Conservation (phyloP, 1,139 yeast species). For the Debaryomyces sp. region DNA sequence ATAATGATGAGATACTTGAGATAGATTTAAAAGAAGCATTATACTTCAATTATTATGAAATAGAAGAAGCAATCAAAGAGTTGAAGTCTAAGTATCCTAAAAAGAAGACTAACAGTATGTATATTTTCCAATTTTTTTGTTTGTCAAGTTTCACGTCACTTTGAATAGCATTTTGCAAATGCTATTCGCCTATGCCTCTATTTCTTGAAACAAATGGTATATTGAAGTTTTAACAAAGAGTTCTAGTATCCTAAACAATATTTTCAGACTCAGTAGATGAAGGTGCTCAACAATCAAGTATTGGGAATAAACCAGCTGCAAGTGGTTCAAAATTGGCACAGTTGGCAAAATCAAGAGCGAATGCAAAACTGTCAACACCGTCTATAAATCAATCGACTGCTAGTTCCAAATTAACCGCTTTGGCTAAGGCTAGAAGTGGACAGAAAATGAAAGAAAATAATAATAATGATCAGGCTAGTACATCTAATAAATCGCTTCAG, state of each 20-base stretch:
- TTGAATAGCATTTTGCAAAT: not conserved
- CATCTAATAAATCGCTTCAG: constrained; percentile 21
- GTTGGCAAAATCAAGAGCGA: constrained; percentile 22
- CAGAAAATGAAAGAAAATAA: not conserved
- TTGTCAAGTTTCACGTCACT: constrained; percentile 9
- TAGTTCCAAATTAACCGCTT: constrained; percentile 46
- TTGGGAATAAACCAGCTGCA: not conserved
- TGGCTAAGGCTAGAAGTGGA: constrained; percentile 46
- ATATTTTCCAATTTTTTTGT: constrained; percentile 15
- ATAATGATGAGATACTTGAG: constrained; percentile 52
- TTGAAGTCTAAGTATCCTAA: constrained; percentile 45
- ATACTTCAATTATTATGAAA: constrained; percentile 61
- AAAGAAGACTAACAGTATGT: constrained; percentile 49
- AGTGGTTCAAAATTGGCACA: constrained; percentile 21
- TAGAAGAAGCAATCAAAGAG: constrained; percentile 56
- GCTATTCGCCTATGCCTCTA: constrained; percentile 1
- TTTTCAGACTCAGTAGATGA: constrained; percentile 2
- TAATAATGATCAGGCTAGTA: not conserved
- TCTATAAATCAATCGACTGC: not conserved
- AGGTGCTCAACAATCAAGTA: not conserved
- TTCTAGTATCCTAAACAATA: constrained; percentile 25
- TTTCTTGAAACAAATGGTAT: constrained; percentile 8
- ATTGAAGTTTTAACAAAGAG: constrained; percentile 14
- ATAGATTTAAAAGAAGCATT: constrained; percentile 59
- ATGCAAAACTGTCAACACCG: not conserved